Evolutionary conservation across 306 rosid genomes (phyloP), one percentile per base, ranked within the genome.

Genomic region (Gleditsia sinensis): DNA sequence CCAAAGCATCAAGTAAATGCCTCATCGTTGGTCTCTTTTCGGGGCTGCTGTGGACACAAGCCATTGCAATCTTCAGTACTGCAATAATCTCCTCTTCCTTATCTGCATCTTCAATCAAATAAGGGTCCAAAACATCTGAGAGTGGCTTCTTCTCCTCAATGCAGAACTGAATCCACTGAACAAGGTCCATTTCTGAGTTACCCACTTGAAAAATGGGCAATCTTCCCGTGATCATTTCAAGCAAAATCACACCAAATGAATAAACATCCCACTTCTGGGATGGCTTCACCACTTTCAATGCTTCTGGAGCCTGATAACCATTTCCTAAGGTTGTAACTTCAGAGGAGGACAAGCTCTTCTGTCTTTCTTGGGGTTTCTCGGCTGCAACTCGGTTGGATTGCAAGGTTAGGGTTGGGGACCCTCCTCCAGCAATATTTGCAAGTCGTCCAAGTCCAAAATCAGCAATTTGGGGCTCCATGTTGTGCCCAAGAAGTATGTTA

Each of bases 231-330:
- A 88, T 88, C 86, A 90, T 79, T 73, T 86, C 93, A 1, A 90
- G 87, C 42, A 90, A 69, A 69, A 88, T 80, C 66, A 88, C 96
- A 10, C 96, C 96, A 27, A 74, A 90, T 6, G 96, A 88, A 72
- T 88, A 90, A 34, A 86, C 87, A 67, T 90, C 96, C 96, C 91
- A 90, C 72, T 88, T 90, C 82, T 90, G 96, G 0, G 96, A 90
- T 67, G 96, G 96, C 77, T 90, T 90, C 61, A 88, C 82, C 71
- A 83, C 75, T 80, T 88, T 88, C 62, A 86, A 58, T 13, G 86
- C 82, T 74, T 90, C 96, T 4, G 96, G 96, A 7, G 96, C 96
- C 69, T 81, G 89, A 82, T 88, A 90, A 70, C 75, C 86, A 76
- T 87, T 84, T 53, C 84, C 90, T 57, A 81, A 51, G 27, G 84